Conservation (phyloP, 257 asterid genomes). For the Salvia hispanica region DNA sequence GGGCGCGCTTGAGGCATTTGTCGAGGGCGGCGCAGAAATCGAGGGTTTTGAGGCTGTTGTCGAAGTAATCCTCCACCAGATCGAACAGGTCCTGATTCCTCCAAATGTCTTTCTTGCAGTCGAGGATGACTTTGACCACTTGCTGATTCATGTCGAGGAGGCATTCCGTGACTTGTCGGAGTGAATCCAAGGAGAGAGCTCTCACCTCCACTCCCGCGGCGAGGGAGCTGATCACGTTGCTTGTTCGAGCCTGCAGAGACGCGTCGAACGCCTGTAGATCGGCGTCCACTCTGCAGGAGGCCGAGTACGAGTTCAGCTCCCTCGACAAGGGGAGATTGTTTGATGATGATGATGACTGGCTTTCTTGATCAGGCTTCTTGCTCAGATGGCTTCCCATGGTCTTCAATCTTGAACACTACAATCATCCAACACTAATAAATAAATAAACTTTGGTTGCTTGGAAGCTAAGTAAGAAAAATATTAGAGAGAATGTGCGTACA, state of each 20-base stretch:
- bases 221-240: conserved; percentile 54
- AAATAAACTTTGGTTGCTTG: conserved; percentile 21
- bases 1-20: conserved; percentile 65
- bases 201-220: conserved; percentile 82
- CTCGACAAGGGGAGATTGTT: conserved; percentile 48
- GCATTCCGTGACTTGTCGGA: conserved; percentile 72
- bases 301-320: conserved; percentile 65
- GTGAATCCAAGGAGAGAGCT: conserved; percentile 76
- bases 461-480: conserved; percentile 14
- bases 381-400: conserved; percentile 81
- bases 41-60: conserved; percentile 72
- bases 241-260: conserved; percentile 62
- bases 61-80: conserved; percentile 90
- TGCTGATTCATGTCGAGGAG: conserved; percentile 83
- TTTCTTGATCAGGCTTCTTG: conserved; percentile 54
- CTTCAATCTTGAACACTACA: conserved; percentile 14
- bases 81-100: conserved; percentile 71
- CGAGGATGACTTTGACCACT: conserved; percentile 76
- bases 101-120: conserved; percentile 89
- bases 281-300: conserved; percentile 66
- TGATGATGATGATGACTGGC: conserved; percentile 43
- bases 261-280: conserved; percentile 70
- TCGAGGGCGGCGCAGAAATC: conserved; percentile 85
- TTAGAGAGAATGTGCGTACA: too few relatives aligned
- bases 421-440: too few relatives aligned